These are phyloP conservation scores for Camellia sinensis DNA, from an alignment of 148 eudicot genomes.

Conservation along the genomic window DNA sequence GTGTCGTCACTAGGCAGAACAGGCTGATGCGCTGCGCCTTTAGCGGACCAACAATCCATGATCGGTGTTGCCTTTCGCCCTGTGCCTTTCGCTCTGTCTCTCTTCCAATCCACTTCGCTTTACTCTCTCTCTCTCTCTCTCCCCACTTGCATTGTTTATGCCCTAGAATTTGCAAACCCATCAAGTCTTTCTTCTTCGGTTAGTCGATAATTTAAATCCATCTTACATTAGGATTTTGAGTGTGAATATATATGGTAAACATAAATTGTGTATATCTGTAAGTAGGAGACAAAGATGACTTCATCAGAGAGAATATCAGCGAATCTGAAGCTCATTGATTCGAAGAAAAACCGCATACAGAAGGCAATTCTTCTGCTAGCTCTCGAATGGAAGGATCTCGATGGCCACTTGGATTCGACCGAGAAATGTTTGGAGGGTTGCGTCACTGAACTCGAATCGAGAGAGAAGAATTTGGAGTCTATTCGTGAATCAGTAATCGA, in stretches of 20 bases:
- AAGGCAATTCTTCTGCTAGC: conserved; percentile 16
- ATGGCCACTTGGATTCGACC: conserved; percentile 21
- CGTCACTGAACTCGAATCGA: conserved; percentile 1
- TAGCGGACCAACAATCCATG: too few species aligned
- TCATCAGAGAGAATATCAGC: background rate
- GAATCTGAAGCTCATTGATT: background rate
- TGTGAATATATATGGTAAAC: background rate
- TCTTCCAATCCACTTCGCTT: too few species aligned
- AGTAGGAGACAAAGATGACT: background rate
- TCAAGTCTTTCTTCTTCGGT: too few species aligned
- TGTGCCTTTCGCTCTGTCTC: too few species aligned
- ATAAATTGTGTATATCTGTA: background rate
- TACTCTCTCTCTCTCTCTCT: too few species aligned
- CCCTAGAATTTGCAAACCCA: too few species aligned
- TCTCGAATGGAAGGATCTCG: conserved; percentile 39
- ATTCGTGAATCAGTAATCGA: conserved; percentile 17
- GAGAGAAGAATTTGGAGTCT: conserved; percentile 13
- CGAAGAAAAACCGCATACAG: conserved; percentile 12
- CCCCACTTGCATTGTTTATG: too few species aligned
- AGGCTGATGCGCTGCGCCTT: too few species aligned
- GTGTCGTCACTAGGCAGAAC: too few species aligned
- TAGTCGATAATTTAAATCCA: too few species aligned
- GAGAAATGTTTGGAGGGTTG: background rate
- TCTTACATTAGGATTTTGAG: background rate
- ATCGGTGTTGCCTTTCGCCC: too few species aligned